Base-by-base conservation (phyloP, 306 rosid genomes). In the Prunus persica region DNA sequence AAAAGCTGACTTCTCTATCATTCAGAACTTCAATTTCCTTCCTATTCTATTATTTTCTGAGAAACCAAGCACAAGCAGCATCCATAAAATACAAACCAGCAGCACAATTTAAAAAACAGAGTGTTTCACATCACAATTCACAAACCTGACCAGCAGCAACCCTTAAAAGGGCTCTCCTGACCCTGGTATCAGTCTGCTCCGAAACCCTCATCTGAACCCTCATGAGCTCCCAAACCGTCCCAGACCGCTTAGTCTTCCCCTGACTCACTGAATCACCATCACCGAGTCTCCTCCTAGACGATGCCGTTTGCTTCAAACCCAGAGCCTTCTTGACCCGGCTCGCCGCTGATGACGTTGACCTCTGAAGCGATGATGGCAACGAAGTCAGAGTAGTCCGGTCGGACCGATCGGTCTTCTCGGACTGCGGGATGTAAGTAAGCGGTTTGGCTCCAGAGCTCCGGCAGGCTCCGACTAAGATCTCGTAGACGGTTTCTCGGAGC, bases 71-170 rank as follows among this genome's bases (percentile, higher is more conserved):
- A 63, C 13, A 28, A 62, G 58, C 20, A 19, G 20, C 20, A 18
- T 54, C 7, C 9, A 54, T 54, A 25, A 38, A 38, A 38, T 38
- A 38, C 43, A 38, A 38, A 38, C 11, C 4, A 6, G 38, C 32
- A 14, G 15, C 12, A 41, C 45, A 16, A 63, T 63, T 30, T 8
- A 47, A 54, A 30, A 61, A 38, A 6, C 14, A 8, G 9, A 16
- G 9, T 25, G 10, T 34, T 57, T 5, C 25, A 20, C 0, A 66
- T 1, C 9, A n/a, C 41, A 30, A 67, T 13, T 46, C 65, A 67
- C 76, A 82, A 25, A 95, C 98, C 97, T 95, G 97, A 43, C 96
- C 91, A 27, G 98, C 93, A 79, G 96, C 93, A 22, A 95, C 88
- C 81, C 97, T 84, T 65, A 95, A 80, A 1, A 95, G 81, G 25